Evolutionary conservation across 2,329 filamentous ascomycete species (phyloP), one percentile per base, ranked within the genome.

Genomic region (Helotiales sp.): DNA sequence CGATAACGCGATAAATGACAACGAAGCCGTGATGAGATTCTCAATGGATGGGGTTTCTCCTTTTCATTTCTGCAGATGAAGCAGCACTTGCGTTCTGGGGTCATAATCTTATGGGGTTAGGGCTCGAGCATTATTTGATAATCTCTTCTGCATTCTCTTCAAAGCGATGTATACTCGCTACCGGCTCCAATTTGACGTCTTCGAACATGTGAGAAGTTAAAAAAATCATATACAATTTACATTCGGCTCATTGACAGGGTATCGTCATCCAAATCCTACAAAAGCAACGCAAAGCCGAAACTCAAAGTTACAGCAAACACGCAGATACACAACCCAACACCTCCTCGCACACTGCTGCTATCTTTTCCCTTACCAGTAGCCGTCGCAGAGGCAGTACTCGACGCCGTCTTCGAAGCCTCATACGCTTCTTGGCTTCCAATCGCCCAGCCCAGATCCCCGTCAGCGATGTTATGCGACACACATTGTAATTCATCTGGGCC

Each of bases 371-470:
- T 55, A 8, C 20, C 37, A 11, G 52, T 49, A 10, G 37, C 63
- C 49, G 55, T 52, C 17, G 55, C 26, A 43, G 34, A 30, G 24
- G 47, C 54, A 17, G 47, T 50, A 47, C 55, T 59, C 22, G 61
- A 52, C n/a, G 61, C 28, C 1, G 61, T 57, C 43, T 32, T 50
- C n/a, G 59, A 20, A 26, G 45, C 28, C n/a, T 40, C 40, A n/a
- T 57, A 47, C 20, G 57, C 54, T 20, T 45, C 32, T 6, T 32
- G 45, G 32, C 65, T 68, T 10, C 62, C 63, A 32, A 58, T 30
- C 11, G 59, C 66, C 66, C 66, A 65, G 1, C 66, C 62, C 4
- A 68, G n/a, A 60, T 65, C 63, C 10, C 66, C 45, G 6, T 43
- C 28, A 26, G 45, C 61, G 3, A 60, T 11, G 8, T 15, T 20